phyloP scores from a whole-genome alignment of 2,329 filamentous ascomycete species.

The Neofusicoccum ribis region DNA sequence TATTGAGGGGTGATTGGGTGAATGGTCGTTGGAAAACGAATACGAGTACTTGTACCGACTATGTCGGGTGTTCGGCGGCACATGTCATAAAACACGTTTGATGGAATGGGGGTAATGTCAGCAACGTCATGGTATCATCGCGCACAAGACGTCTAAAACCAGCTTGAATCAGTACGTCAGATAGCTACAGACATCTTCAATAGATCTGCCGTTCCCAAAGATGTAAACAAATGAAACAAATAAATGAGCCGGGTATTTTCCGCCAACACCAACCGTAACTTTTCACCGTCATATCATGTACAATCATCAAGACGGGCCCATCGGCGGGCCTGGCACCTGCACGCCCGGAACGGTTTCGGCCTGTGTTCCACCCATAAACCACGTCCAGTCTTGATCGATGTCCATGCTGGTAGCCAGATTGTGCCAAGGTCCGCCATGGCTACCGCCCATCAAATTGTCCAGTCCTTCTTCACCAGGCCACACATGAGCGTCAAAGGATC shows the following conservation, averaged over 20 bases:
- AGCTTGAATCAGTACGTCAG: too few relatives aligned
- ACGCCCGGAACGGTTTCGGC: background rate
- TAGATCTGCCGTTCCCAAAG: background rate
- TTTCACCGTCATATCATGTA: too few relatives aligned
- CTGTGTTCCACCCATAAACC: constrained; percentile 37
- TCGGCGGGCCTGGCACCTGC: background rate
- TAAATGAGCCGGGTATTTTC: background rate
- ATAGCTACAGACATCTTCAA: too few relatives aligned
- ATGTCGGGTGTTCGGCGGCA: too few relatives aligned
- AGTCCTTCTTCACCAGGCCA: constrained; percentile 10
- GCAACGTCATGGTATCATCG: too few relatives aligned
- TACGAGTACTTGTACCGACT: too few relatives aligned
- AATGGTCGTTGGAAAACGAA: too few relatives aligned
- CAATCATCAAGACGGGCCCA: background rate
- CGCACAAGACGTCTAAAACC: too few relatives aligned
- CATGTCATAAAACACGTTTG: too few relatives aligned
- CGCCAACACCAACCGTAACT: background rate
- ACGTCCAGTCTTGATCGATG: constrained; percentile 41
- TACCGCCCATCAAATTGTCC: constrained; percentile 30
- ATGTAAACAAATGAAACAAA: background rate
- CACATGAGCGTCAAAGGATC: background rate
- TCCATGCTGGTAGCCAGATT: constrained; percentile 38
- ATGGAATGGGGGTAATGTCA: too few relatives aligned
- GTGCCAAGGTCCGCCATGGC: constrained; percentile 33
- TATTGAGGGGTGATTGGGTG: too few relatives aligned